Evolutionary conservation across 768 basidiomycete genomes (phyloP).

Genomic region (Paxillus ammoniavirescens): DNA sequence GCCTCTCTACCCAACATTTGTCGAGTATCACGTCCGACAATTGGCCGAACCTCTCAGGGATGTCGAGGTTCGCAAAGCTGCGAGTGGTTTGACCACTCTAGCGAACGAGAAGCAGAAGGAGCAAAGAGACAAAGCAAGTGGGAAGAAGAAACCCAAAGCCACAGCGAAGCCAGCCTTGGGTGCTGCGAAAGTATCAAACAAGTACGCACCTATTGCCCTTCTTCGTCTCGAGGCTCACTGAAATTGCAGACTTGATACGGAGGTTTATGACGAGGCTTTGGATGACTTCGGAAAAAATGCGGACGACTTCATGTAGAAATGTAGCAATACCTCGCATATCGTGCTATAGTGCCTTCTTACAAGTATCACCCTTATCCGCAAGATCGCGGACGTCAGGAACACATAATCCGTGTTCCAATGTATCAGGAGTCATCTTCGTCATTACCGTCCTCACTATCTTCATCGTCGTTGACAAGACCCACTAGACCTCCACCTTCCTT

Average conservation of each 20-base stretch:
- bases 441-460: constrained; percentile 57
- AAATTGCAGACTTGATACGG: constrained; percentile 66
- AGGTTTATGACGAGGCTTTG: constrained; percentile 80
- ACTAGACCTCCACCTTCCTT: constrained; percentile 65
- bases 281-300: constrained; percentile 79
- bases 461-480: constrained; percentile 67
- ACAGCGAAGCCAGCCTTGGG: constrained; percentile 75
- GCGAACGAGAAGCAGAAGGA: constrained; percentile 97
- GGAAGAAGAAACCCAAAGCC: constrained; percentile 85
- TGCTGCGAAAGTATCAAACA: constrained; percentile 61
- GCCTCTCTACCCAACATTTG: constrained; percentile 79
- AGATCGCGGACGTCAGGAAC: not conserved
- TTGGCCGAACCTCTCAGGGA: constrained; percentile 79
- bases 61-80: constrained; percentile 88
- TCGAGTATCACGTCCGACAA: constrained; percentile 80
- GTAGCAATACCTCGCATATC: constrained; percentile 11
- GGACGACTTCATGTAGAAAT: constrained; percentile 88
- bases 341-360: constrained; percentile 12
- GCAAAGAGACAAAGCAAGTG: constrained; percentile 77
- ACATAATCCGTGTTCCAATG: not conserved
- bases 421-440: constrained; percentile 29
- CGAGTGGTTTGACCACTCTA: constrained; percentile 77
- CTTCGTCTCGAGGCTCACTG: constrained; percentile 13
- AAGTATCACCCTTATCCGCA: constrained; percentile 3
- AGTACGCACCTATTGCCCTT: constrained; percentile 39